Base-by-base conservation (phyloP, 371 early-diverging fungal genomes). In the Mucor velutinosus region DNA sequence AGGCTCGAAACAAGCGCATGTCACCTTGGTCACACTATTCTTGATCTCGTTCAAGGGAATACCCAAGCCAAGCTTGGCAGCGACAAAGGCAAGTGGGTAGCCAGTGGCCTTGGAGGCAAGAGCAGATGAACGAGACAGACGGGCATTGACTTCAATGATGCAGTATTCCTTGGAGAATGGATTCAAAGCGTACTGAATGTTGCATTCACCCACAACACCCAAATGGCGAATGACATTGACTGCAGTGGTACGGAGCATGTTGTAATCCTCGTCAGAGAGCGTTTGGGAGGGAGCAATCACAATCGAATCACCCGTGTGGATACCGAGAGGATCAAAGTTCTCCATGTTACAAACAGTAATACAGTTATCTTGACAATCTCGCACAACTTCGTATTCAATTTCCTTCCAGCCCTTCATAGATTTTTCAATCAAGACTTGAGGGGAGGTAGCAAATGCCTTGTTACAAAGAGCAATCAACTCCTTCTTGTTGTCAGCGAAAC, bases 321-420 rank as follows among this genome's bases (percentile, higher is more conserved):
- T 94, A 66, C 97, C 97, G 23, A 97, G 86, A 33, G 97, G 97
- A 78, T 97, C 97, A 82, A 97, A 96, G 89, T 97, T 97, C 83
- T 97, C 97, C 97, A 97, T 97, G 85, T 97, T 96, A 85, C 97
- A 97, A 61, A 97, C 96, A 11, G 96, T 96, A 66, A 97, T 95
- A 83, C 97, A 96, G 87, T 97, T 97, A 83, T 96, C 92, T 29
- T 81, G 78, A 61, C 87, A 86, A 80, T 97, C 97, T 60, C 97
- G 90, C 12, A 97, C 96, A 37, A 97, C 97, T 78, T 97, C 97
- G 78, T 96, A 97, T 77, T 97, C 97, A 51, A 97, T 90, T 82
- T 97, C 97, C 80, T 97, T 97, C 97, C 97, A 97, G 11, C 97
- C 97, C 86, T 96, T 96, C 97, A 97, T 97, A 35, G 89, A 89